Conservation (phyloP, 2,329 filamentous ascomycete genomes). For the Dothiorella sarmentorum region DNA sequence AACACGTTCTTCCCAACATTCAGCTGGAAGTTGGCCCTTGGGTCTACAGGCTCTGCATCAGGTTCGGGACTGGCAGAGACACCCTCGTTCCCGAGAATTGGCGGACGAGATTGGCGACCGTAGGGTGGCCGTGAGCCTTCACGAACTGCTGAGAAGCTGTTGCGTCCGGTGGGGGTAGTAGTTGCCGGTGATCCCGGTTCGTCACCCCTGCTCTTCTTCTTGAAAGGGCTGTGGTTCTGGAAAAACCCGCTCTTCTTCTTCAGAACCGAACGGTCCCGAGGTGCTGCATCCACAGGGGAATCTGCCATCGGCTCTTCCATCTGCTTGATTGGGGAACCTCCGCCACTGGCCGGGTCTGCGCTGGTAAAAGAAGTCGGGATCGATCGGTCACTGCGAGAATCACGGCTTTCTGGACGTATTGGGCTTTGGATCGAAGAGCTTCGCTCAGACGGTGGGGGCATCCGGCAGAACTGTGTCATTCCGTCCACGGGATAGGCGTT, state of each 20-base stretch:
- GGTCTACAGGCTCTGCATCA: constrained; percentile 77
- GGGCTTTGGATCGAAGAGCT: constrained; percentile 63
- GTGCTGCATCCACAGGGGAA: constrained; percentile 46
- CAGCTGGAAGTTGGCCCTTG: constrained; percentile 85
- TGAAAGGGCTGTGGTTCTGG: constrained; percentile 87
- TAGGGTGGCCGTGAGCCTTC: constrained; percentile 40
- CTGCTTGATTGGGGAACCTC: constrained; percentile 69
- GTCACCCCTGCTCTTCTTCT: constrained; percentile 80
- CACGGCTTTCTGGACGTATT: constrained; percentile 74
- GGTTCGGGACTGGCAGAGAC: constrained; percentile 26
- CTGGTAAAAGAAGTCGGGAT: constrained; percentile 87
- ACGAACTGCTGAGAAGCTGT: constrained; percentile 51
- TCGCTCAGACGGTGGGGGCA: constrained; percentile 66
- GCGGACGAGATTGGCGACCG: constrained; percentile 28
- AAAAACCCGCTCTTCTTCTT: constrained; percentile 83
- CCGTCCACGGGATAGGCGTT: constrained; percentile 93
- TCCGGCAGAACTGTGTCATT: constrained; percentile 95
- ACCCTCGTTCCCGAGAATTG: constrained; percentile 27
- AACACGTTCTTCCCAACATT: constrained; percentile 97
- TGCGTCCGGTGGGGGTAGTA: constrained; percentile 44
- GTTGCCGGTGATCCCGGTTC: constrained; percentile 58
- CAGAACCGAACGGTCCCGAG: constrained; percentile 61
- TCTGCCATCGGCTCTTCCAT: constrained; percentile 27
- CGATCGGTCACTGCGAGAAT: constrained; percentile 87
- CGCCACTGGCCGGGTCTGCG: constrained; percentile 71